Evolutionary conservation across 306 rosid species (phyloP).

Genomic region (Mimosa pudica): DNA sequence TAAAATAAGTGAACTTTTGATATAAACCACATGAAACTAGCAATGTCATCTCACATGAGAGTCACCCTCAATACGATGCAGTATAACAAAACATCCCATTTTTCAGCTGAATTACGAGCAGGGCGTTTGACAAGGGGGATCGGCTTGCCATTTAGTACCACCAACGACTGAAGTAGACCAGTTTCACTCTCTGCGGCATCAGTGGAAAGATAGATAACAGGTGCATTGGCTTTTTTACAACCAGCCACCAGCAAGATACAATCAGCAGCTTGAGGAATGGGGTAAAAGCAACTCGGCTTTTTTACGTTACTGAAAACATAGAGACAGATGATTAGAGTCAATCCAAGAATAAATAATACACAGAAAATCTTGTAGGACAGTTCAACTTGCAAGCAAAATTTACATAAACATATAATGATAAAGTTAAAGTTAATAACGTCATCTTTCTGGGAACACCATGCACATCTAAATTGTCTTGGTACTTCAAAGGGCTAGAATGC

Average conservation of each 20-base stretch:
- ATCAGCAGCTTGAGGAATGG: constrained; percentile 88
- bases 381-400: constrained; percentile 8
- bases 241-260: constrained; percentile 60
- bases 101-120: constrained; percentile 74
- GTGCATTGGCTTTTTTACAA: constrained; percentile 52
- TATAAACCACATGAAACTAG: neutral
- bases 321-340: constrained; percentile 30
- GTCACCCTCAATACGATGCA: constrained; percentile 65
- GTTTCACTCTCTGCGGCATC: constrained; percentile 87
- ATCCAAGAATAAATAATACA: neutral
- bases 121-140: constrained; percentile 87
- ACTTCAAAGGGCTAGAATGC: neutral
- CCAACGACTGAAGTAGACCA: constrained; percentile 69
- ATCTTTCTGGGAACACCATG: neutral
- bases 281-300: constrained; percentile 82
- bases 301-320: constrained; percentile 65
- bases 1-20: neutral
- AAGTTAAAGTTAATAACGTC: neutral
- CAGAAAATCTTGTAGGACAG: constrained; percentile 11
- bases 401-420: neutral
- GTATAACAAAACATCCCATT: constrained; percentile 90
- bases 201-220: constrained; percentile 83
- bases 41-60: constrained; percentile 56
- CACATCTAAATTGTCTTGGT: neutral
- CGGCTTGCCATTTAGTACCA: constrained; percentile 56